Evolutionary conservation across 129 eudicot genomes (phyloP).

Genomic region (Cynara cardunculus): DNA sequence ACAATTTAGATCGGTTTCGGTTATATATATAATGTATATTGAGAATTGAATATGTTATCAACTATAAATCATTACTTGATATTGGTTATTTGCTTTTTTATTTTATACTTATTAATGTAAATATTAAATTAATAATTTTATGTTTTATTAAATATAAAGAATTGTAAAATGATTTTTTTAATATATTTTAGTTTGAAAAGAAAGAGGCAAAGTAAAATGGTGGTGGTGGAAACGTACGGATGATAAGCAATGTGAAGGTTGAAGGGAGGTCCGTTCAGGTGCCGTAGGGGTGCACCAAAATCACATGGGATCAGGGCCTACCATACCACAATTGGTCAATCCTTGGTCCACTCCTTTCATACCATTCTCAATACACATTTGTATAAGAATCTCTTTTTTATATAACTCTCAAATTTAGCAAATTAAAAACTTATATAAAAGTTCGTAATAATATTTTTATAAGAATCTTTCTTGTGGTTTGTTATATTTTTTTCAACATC

Average conservation of each 20-base stretch:
- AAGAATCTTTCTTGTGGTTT: too few relatives aligned
- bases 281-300: conserved; percentile 11
- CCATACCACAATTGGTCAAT: conserved; percentile 11
- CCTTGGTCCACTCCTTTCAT: neutral
- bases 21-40: too few relatives aligned
- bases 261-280: neutral
- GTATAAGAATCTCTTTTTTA: too few relatives aligned
- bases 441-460: too few relatives aligned
- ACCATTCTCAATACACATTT: too few relatives aligned
- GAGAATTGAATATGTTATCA: neutral
- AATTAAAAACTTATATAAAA: too few relatives aligned
- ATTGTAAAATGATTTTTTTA: neutral
- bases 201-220: neutral
- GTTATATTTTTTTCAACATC: too few relatives aligned
- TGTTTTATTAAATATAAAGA: neutral
- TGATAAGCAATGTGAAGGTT: conserved; percentile 24
- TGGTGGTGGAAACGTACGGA: conserved; percentile 34
- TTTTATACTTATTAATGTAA: neutral
- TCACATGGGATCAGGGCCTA: conserved; percentile 29
- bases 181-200: neutral
- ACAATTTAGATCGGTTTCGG: too few relatives aligned
- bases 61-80: neutral
- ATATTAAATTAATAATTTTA: neutral
- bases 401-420: too few relatives aligned
- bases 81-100: neutral